Evolutionary conservation across 2,329 filamentous ascomycete genomes (phyloP), one percentile per base, ranked within the genome.

Genomic region (Colletotrichum camelliae): DNA sequence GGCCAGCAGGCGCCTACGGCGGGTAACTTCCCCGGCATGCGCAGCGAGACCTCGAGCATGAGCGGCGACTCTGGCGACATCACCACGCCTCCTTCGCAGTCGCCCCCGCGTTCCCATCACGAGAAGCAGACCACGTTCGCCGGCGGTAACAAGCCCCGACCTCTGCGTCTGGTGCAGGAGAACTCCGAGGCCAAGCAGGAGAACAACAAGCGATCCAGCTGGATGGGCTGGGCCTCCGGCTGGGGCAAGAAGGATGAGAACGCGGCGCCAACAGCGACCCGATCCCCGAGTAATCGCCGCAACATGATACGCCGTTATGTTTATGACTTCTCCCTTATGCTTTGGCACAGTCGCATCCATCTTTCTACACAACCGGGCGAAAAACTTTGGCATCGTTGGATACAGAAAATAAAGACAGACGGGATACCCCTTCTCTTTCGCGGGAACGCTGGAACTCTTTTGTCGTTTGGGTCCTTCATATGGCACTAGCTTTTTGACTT

Each of bases 81-180:
- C 70, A 85, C 84, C n/a, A 88, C 86, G 60, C 85, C 84, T 61
- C 86, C 84, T 61, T 88, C 84, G 66, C 85, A 92, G 85, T 91
- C 91, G 33, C 91, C 91, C 18, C 87, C 91, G 13, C 83, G 83
- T 62, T 84, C 85, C 33, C 86, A 88, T 76, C 84, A 84, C 75
- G 89, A 92, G 80, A 91, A 91, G 83, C 86, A 87, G 75, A 91
- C 89, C 48, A 91, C 89, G 2, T 91, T 91, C 77, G 86, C 91
- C 72, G 91, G 90, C 5, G 92, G 92, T 60, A 93, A 93, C 81
- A 97, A 97, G 85, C 93, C 97, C 74, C 91, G 96, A 43, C 96
- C 96, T 8, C 87, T 99, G 78, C 91, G 96, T 18, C 89, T 99
- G 35, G 96, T 98, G 62, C 94, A 97, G 85, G 95, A 98, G 86